A percentile compares a stretch with the other conserved stretches of the same genome.
Conservation (phyloP, 2,329 filamentous ascomycete genomes). For the Aureobasidium sp. region DNA sequence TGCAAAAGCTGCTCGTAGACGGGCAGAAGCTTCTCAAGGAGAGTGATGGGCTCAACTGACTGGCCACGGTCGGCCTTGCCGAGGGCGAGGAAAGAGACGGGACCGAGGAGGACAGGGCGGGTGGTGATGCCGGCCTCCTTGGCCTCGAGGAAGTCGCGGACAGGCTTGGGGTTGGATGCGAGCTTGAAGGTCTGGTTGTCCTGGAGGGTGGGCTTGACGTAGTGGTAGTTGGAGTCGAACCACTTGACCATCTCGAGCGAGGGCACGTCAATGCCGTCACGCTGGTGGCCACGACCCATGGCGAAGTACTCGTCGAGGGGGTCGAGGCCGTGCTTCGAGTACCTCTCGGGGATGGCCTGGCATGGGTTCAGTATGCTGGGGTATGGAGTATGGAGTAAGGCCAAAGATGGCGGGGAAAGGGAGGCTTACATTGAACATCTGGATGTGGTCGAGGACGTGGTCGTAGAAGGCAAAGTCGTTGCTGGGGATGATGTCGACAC, state of each 20-base stretch:
- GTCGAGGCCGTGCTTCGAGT: slow-evolving; percentile 83
- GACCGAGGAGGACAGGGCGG: slow-evolving; percentile 89
- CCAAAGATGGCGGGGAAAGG: background rate
- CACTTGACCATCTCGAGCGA: slow-evolving; percentile 96
- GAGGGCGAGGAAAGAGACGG: slow-evolving; percentile 94
- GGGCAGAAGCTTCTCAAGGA: slow-evolving; percentile 87
- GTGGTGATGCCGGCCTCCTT: slow-evolving; percentile 93
- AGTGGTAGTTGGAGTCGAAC: slow-evolving; percentile 99
- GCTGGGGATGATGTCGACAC: slow-evolving; percentile 95
- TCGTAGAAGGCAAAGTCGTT: slow-evolving; percentile 99
- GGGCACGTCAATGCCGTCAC: slow-evolving; percentile 86
- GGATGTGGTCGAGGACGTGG: slow-evolving; percentile 95
- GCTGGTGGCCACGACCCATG: slow-evolving; percentile 98
- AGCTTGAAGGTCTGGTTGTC: slow-evolving; percentile 97
- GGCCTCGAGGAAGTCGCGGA: slow-evolving; percentile 89
- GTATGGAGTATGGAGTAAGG: background rate
- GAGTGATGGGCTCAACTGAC: slow-evolving; percentile 84
- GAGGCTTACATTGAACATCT: slow-evolving; percentile 80
- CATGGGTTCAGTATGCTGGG: slow-evolving; percentile 8
- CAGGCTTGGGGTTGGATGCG: slow-evolving; percentile 79
- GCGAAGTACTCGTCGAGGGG: slow-evolving; percentile 96
- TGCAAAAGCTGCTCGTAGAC: slow-evolving; percentile 89
- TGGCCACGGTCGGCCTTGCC: slow-evolving; percentile 96
- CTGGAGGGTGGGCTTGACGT: slow-evolving; percentile 98
- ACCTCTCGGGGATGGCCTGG: slow-evolving; percentile 84